A percentile compares a stretch with the other conserved stretches of the same genome.
Evolutionary conservation across 2,329 filamentous ascomycete genomes (phyloP).

Genomic region (Colletotrichum noveboracense): DNA sequence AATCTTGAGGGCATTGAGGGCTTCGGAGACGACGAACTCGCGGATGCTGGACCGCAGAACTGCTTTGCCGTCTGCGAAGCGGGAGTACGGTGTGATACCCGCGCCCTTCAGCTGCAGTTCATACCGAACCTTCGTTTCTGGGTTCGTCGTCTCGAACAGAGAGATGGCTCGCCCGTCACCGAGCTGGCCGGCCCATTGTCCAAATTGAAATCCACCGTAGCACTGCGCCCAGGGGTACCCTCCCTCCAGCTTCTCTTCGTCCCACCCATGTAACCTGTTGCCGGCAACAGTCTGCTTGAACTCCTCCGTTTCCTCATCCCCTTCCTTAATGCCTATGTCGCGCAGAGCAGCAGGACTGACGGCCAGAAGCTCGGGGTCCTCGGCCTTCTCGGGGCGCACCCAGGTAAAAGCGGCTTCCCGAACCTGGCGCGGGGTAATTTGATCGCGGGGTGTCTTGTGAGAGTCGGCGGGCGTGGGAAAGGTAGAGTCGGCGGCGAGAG

Average conservation of each 20-base stretch:
- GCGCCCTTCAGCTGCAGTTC: conserved; percentile 96
- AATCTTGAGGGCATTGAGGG: conserved; percentile 83
- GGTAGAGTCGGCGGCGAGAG: conserved; percentile 75
- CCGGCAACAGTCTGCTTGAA: conserved; percentile 83
- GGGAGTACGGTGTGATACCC: conserved; percentile 90
- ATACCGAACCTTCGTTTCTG: conserved; percentile 73
- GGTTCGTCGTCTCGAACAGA: conserved; percentile 87
- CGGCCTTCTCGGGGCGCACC: conserved; percentile 78
- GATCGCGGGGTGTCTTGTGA: conserved; percentile 78
- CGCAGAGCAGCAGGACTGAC: conserved; percentile 80
- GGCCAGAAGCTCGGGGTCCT: conserved; percentile 78
- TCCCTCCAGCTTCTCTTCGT: conserved; percentile 67
- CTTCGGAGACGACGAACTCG: conserved; percentile 92
- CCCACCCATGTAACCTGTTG: conserved; percentile 82
- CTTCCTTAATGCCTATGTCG: conserved; percentile 77
- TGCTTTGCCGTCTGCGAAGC: conserved; percentile 95
- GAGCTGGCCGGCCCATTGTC: conserved; percentile 93
- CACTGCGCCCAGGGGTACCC: conserved; percentile 99
- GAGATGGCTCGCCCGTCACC: conserved; percentile 95
- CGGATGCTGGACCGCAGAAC: conserved; percentile 91
- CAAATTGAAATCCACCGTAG: conserved; percentile 84
- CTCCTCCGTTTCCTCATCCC: conserved; percentile 72
- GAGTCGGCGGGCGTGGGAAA: conserved; percentile 84
- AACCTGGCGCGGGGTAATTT: conserved; percentile 82
- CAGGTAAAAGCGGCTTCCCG: conserved; percentile 87